These are phyloP conservation scores for Volvox carteri DNA, from an alignment of 163 green algal species.

Conservation along the genomic window DNA sequence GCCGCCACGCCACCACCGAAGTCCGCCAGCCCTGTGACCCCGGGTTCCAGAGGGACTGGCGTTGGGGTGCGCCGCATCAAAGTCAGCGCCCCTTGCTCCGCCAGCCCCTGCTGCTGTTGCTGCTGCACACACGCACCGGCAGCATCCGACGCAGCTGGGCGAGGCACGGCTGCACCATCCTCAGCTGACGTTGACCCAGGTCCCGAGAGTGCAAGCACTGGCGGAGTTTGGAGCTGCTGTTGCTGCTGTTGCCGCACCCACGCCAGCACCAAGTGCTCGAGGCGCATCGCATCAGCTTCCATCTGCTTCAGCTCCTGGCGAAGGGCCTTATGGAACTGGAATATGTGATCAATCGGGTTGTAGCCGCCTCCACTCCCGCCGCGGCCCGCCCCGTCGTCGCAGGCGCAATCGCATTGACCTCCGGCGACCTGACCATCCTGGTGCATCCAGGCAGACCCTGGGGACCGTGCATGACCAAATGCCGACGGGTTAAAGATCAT, in stretches of 20 bases:
- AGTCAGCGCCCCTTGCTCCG: too few relatives aligned
- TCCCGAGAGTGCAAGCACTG: too few relatives aligned
- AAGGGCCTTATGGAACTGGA: slow-evolving; percentile 97
- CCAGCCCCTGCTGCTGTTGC: slow-evolving; percentile 6
- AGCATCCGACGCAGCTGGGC: too few relatives aligned
- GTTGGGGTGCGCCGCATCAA: not conserved
- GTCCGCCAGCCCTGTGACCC: not conserved
- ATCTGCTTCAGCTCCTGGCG: slow-evolving; percentile 89
- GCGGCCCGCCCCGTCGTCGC: not conserved
- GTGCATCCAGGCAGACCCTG: not conserved
- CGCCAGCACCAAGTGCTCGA: slow-evolving; percentile 60
- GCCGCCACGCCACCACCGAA: not conserved
- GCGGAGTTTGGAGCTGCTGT: too few relatives aligned
- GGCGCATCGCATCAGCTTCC: slow-evolving; percentile 65
- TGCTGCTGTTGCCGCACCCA: slow-evolving; percentile 39
- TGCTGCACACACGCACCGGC: slow-evolving; percentile 29
- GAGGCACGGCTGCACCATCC: too few relatives aligned
- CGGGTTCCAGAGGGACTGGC: not conserved
- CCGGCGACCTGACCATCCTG: not conserved
- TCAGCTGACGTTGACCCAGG: too few relatives aligned
- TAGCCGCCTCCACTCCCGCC: slow-evolving; percentile 22
- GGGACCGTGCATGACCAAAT: too few relatives aligned
- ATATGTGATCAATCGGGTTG: slow-evolving; percentile 99
- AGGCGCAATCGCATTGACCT: not conserved
- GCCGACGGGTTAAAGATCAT: too few relatives aligned